Percentiles rank a stretch among this genome's conserved stretches.
Evolutionary conservation across 23 red algal species (phyloP).

Genomic region (Agarophyton chilense): DNA sequence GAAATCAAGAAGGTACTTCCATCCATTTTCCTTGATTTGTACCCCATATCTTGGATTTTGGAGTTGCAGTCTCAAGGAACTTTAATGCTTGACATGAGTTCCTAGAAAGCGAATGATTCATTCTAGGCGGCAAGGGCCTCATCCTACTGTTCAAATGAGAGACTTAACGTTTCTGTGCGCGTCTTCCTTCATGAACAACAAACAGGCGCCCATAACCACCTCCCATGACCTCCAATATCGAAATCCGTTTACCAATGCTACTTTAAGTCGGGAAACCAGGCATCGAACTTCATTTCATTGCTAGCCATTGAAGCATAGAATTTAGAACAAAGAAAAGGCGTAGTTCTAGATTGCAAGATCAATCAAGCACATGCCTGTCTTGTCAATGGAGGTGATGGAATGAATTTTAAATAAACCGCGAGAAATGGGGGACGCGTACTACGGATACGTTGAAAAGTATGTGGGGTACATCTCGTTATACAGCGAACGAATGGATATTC

Average conservation of each 20-base stretch:
- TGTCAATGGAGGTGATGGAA: too few species aligned
- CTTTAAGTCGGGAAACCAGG: not conserved
- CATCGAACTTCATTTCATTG: not conserved
- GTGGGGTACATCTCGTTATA: too few species aligned
- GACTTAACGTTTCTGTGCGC: slow-evolving; percentile 6
- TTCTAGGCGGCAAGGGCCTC: not conserved
- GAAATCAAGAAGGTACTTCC: too few species aligned
- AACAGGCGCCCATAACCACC: not conserved
- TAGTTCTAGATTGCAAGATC: slow-evolving; percentile 34
- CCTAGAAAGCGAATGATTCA: not conserved
- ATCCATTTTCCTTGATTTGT: not conserved
- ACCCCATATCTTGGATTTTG: not conserved
- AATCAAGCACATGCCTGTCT: too few species aligned
- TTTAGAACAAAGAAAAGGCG: slow-evolving; percentile 49
- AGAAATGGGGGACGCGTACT: too few species aligned
- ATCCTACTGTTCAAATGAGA: not conserved
- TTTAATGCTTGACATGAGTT: not conserved
- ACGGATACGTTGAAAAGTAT: too few species aligned
- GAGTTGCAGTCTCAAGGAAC: not conserved
- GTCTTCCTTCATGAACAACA: slow-evolving; percentile 36
- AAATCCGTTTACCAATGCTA: slow-evolving; percentile 7
- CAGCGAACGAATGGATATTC: too few species aligned
- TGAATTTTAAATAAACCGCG: too few species aligned
- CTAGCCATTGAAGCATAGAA: not conserved
- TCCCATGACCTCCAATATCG: not conserved